Evolutionary conservation across 805 yeast genomes (phyloP).

Genomic region (Kodamaea kaohsiungensis): DNA sequence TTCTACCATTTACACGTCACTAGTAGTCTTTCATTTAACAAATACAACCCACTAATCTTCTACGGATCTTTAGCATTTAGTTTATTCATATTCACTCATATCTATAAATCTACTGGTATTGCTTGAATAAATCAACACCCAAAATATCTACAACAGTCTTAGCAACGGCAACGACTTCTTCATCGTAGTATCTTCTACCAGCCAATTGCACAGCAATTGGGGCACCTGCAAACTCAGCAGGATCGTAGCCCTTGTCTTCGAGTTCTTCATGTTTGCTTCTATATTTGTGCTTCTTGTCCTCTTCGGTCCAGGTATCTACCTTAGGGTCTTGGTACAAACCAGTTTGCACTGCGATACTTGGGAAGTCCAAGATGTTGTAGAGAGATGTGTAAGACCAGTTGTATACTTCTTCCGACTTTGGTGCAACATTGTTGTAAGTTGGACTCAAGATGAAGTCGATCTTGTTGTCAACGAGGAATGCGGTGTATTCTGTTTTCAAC

Average conservation of each 20-base stretch:
- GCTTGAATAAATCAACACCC: constrained; percentile 27
- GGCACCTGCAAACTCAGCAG: constrained; percentile 50
- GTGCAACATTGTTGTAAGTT: constrained; percentile 70
- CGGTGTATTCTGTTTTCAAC: constrained; percentile 57
- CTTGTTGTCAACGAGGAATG: constrained; percentile 51
- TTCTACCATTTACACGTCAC: too few relatives aligned
- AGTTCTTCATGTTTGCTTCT: constrained; percentile 50
- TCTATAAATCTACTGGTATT: constrained; percentile 13
- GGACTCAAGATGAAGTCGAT: constrained; percentile 72
- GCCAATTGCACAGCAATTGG: constrained; percentile 56
- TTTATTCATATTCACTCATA: neutral
- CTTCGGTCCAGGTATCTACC: constrained; percentile 49
- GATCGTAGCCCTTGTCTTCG: constrained; percentile 48
- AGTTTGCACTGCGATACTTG: constrained; percentile 65
- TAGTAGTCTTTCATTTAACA: too few relatives aligned
- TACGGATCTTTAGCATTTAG: neutral
- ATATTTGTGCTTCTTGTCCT: constrained; percentile 29
- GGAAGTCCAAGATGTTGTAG: constrained; percentile 72
- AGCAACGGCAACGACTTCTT: constrained; percentile 54
- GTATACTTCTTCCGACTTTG: constrained; percentile 58
- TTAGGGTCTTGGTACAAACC: constrained; percentile 58
- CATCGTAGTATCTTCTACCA: constrained; percentile 57
- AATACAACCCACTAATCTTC: too few relatives aligned
- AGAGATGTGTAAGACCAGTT: constrained; percentile 83
- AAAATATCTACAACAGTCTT: constrained; percentile 40